Base-by-base conservation (phyloP, 2,329 filamentous ascomycete species). In the Elsinoe australis region DNA sequence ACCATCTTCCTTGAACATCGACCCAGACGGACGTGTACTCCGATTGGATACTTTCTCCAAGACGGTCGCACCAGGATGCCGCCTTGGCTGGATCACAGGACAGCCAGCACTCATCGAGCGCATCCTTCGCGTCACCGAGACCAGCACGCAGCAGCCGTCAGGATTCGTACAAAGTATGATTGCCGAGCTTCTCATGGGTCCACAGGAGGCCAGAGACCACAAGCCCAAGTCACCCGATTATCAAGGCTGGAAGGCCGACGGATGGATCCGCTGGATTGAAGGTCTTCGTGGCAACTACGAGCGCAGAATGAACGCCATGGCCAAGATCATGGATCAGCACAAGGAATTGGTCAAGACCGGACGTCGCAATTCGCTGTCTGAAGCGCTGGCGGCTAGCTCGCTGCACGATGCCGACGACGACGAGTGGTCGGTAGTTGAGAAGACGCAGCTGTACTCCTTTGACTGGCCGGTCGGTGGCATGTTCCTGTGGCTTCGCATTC, bases 21-120 rank as follows among this genome's bases (percentile, higher is more conserved):
- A 95, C 61, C 76, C 78, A 15, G 85, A 95, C 57, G 90, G 90
- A 50, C 83, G 90, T 28, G 89, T 95, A 33, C 75, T 95, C 50
- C 83, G 89, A 38, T 75, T 95, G 2, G 90, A 95, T 64, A 95
- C 89, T 1, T 95, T 95, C 65, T 92, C 85, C 60, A 95, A 96
- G 69, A 94, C 87, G 0, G 77, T 95, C 14, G 88, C 88, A 0
- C 90, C 90, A 0, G 90, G 90, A 1, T 94, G 87, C 61, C 81
- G 90, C 22, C 71, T 95, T 1, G 90, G 90, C 32, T 95, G 88
- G 87, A 81, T 95, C 55, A 94, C 89, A 0, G 82, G 85, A 0
- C 85, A 94, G 59, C 87, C 88, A 1, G 79, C 71, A 1, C 70
- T 95, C 39, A 73, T 88, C 38, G 86, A 94, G 64, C 79, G 85